Percentiles rank a stretch among this genome's conserved stretches.
These are phyloP conservation scores for Diaporthe batatas DNA, from an alignment of 2,329 filamentous ascomycete genomes.

Conservation along the genomic window DNA sequence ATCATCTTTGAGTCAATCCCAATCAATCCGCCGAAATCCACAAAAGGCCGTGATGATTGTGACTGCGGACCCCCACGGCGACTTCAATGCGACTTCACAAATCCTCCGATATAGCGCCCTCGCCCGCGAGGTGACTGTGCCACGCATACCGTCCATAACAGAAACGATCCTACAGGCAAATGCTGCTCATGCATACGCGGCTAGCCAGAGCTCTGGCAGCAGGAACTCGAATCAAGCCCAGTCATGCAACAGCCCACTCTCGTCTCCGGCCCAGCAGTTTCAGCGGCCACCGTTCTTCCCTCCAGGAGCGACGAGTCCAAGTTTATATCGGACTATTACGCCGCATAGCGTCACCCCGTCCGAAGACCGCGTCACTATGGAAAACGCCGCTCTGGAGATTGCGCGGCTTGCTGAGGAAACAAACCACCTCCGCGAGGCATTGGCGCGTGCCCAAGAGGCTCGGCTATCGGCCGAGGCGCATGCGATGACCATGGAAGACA, in stretches of 20 bases:
- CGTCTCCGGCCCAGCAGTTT: slow-evolving; percentile 50
- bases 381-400: slow-evolving; percentile 85
- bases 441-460: slow-evolving; percentile 78
- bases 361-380: slow-evolving; percentile 79
- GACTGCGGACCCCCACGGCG: slow-evolving; percentile 90
- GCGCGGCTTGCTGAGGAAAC: slow-evolving; percentile 82
- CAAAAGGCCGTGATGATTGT: slow-evolving; percentile 97
- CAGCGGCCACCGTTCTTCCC: slow-evolving; percentile 57
- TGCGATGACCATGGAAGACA: slow-evolving; percentile 77
- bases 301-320: slow-evolving; percentile 49
- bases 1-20: slow-evolving; percentile 55
- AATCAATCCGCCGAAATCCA: slow-evolving; percentile 70
- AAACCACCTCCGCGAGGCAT: slow-evolving; percentile 77
- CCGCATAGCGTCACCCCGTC: slow-evolving; percentile 55
- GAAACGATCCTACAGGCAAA: slow-evolving; percentile 71
- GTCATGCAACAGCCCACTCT: slow-evolving; percentile 47
- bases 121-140: slow-evolving; percentile 92
- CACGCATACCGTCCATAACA: slow-evolving; percentile 86
- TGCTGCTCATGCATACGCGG: slow-evolving; percentile 50
- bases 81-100: slow-evolving; percentile 97
- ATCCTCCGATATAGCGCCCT: slow-evolving; percentile 95
- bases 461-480: slow-evolving; percentile 80
- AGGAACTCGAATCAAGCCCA: slow-evolving; percentile 45
- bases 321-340: slow-evolving; percentile 54
- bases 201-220: slow-evolving; percentile 40